Conservation (phyloP, 2,329 filamentous ascomycete species). For the Exophiala alcalophila region DNA sequence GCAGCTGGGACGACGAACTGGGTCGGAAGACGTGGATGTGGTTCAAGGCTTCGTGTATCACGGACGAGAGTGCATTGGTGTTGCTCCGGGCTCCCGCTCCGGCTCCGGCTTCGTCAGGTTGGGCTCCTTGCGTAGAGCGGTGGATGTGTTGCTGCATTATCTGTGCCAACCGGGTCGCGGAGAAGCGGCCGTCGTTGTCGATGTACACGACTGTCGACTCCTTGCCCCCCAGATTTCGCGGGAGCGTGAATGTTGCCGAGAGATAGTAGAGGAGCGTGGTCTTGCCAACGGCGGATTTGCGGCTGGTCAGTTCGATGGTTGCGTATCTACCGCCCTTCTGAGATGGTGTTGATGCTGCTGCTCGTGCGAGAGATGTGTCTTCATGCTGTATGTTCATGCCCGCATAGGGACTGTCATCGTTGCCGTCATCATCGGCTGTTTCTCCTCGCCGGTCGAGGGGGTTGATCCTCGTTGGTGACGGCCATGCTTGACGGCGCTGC, state of each 20-base stretch:
- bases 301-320: slow-evolving; percentile 55
- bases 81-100: no score
- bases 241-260: slow-evolving; percentile 51
- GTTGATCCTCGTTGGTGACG: no score
- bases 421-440: neutral
- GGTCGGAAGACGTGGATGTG: slow-evolving; percentile 61
- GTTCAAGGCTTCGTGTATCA: slow-evolving; percentile 36
- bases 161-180: slow-evolving; percentile 45
- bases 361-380: neutral
- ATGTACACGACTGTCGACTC: slow-evolving; percentile 53
- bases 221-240: slow-evolving; percentile 43
- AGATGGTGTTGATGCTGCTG: neutral
- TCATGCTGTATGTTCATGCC: slow-evolving; percentile 1
- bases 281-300: slow-evolving; percentile 53
- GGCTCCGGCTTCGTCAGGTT: no score
- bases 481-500: slow-evolving; percentile 11
- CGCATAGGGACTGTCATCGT: slow-evolving; percentile 2
- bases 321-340: slow-evolving; percentile 28
- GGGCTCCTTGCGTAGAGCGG: no score
- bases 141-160: slow-evolving; percentile 34
- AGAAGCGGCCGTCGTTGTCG: slow-evolving; percentile 56
- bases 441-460: no score
- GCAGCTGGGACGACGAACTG: slow-evolving; percentile 49
- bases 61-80: no score
- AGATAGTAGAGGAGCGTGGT: slow-evolving; percentile 59